Base-by-base conservation (phyloP, 192 early-diverging fungal genomes). In the Coemansia aciculifera region DNA sequence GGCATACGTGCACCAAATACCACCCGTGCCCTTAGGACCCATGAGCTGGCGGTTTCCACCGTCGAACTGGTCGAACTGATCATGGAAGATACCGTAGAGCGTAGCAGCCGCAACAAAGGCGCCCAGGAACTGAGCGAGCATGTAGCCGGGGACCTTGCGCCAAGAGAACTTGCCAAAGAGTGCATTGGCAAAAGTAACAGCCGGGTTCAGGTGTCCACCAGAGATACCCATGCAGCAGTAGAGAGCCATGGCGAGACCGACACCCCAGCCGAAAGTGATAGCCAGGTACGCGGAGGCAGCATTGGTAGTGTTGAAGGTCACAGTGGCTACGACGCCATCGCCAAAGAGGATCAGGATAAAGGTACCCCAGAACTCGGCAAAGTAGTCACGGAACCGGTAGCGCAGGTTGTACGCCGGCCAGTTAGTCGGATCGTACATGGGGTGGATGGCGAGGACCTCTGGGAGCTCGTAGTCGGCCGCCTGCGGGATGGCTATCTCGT, bases 141-240 rank as follows among this genome's bases (percentile, higher is more conserved):
- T 87, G 78, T 87, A 92, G 32, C 81, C 66, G 2, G 86, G 84
- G 10, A 92, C 86, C 74, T 92, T 90, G 49, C 84, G 72, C 79
- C 87, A 89, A 21, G 89, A 78, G 69, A 93, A 91, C 59, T 87
- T 86, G 40, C 88, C 86, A 74, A 87, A 88, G 9, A 87, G 65
- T 12, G 87, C 89, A 61, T 88, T 81, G 6, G 88, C 80, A 36
- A 92, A 75, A 5, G 90, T 89, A 43, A 93, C 88, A 1, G 90
- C 90, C 23, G 92, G 92, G 79, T 93, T 93, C 60, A 93, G 63
- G 71, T 93, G 92, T 17, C 83, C 92, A 39, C 92, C 90, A 13
- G 90, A 91, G 15, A 90, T 66, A 51, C 86, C 85, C 65, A 88
- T 88, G 43, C 80, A 75, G 70, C 86, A 78, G 68, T 86, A 87